These are phyloP conservation scores for Aspergillus sp. DNA, from an alignment of 2,329 filamentous ascomycete genomes.

Conservation along the genomic window DNA sequence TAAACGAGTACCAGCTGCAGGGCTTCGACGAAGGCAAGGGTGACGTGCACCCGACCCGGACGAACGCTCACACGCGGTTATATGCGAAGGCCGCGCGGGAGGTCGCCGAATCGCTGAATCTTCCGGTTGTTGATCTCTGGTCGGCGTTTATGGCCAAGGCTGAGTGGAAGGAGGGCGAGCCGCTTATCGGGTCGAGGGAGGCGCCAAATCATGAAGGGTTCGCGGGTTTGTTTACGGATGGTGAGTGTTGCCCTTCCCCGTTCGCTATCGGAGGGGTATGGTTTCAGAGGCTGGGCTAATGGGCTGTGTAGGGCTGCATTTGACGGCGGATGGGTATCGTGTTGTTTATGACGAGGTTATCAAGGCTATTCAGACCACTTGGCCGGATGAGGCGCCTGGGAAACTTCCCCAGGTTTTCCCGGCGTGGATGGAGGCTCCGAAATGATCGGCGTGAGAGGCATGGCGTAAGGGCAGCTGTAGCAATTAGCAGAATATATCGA, in stretches of 20 bases:
- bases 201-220: constrained; percentile 62
- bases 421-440: constrained; percentile 53
- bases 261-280: no score
- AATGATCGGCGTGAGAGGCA: constrained; percentile 25
- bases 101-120: constrained; percentile 58
- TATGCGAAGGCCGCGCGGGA: constrained; percentile 70
- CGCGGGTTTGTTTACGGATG: constrained; percentile 59
- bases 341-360: constrained; percentile 60
- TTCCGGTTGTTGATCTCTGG: constrained; percentile 80
- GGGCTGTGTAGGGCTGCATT: constrained; percentile 54
- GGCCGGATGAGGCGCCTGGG: constrained; percentile 61
- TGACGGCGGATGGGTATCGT: constrained; percentile 60
- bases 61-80: constrained; percentile 63
- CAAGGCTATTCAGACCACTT: constrained; percentile 54
- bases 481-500: not conserved
- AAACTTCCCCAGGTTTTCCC: constrained; percentile 59
- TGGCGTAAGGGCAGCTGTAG: not conserved
- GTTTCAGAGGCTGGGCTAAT: not conserved
- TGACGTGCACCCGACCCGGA: constrained; percentile 57
- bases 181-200: constrained; percentile 61
- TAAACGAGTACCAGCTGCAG: constrained; percentile 73
- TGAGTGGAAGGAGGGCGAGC: constrained; percentile 56
- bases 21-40: constrained; percentile 55
- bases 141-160: constrained; percentile 71
- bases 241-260: constrained; percentile 42